Evolutionary conservation across 2,329 filamentous ascomycete species (phyloP), one percentile per base, ranked within the genome.

Genomic region (Fusarium siculi): DNA sequence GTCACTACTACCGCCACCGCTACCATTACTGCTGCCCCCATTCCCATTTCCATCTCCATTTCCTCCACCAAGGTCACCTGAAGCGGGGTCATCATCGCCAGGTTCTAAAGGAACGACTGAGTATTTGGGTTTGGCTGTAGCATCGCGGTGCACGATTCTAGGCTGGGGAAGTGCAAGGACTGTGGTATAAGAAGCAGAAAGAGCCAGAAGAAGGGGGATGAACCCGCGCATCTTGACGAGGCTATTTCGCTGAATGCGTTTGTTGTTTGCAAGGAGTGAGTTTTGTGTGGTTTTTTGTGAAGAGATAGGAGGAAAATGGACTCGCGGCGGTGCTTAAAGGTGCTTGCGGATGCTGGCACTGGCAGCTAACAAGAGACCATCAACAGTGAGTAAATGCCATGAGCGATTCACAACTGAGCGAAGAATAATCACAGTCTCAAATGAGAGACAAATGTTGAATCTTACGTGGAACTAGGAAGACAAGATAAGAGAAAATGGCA

Each of bases 71-170:
- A 75, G 73, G 23, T 70, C 75, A 39, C 65, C 76, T 43, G 52
- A 57, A 14, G 63, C 70, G 9, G 75, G 66, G 19, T 76, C 73
- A 30, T 76, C 72, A 10, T 80, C 71, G 21, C 73, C 76, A 5
- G 81, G 81, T 55, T 82, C 81, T n/a, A 84, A 71, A 19, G 82
- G 81, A 9, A 84, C 81, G 36, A 84, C 81, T 7, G 81, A 82
- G 54, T 84, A 84, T 28, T 77, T 76, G 4, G 81, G 82, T 54
- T 78, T 78, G n/a, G 68, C 60, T 21, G 66, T 57, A 15, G 62
- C 53, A 5, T 74, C 77, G 25, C 80, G 81, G 47, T 64, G 68
- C 47, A 70, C 61, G 11, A 79, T 61, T 34, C 61, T 69, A 9
- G 72, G 70, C 32, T 73, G 78, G 15, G 81, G 81, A 6, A 82